A percentile compares a stretch with the other conserved stretches of the same genome.
Evolutionary conservation across 768 basidiomycete genomes (phyloP).

Genomic region (Termitomyces sp.): DNA sequence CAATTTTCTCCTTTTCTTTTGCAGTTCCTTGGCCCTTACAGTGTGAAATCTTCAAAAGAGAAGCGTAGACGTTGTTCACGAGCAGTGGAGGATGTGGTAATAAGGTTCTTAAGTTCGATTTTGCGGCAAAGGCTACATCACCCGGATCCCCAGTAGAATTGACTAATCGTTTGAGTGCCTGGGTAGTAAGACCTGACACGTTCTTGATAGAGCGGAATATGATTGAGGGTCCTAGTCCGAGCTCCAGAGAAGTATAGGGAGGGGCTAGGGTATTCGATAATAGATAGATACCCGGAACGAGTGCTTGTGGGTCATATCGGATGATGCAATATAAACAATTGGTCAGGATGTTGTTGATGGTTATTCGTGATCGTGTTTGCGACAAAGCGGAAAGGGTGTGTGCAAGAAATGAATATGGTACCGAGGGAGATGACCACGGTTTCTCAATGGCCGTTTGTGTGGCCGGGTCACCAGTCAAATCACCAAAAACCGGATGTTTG

Average conservation of each 20-base stretch:
- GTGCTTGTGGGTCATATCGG: slow-evolving; percentile 56
- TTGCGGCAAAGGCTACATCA: slow-evolving; percentile 84
- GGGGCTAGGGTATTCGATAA: slow-evolving; percentile 78
- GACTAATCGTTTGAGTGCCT: slow-evolving; percentile 59
- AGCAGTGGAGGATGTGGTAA: slow-evolving; percentile 65
- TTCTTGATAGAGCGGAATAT: slow-evolving; percentile 68
- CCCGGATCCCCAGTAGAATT: slow-evolving; percentile 78
- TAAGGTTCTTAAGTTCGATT: slow-evolving; percentile 68
- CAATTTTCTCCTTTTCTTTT: slow-evolving; percentile 69
- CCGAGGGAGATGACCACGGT: slow-evolving; percentile 36
- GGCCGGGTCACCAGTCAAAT: slow-evolving; percentile 45
- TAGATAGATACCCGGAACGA: slow-evolving; percentile 75
- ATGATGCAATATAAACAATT: slow-evolving; percentile 72
- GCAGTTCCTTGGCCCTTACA: slow-evolving; percentile 73
- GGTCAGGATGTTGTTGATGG: slow-evolving; percentile 61
- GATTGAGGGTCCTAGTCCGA: slow-evolving; percentile 63
- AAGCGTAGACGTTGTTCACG: slow-evolving; percentile 59
- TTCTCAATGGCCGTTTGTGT: slow-evolving; percentile 35
- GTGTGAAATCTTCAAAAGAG: slow-evolving; percentile 59
- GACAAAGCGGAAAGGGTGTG: slow-evolving; percentile 57
- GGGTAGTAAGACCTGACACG: slow-evolving; percentile 58
- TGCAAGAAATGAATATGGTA: slow-evolving; percentile 70
- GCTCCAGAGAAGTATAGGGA: slow-evolving; percentile 64
- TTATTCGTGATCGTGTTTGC: slow-evolving; percentile 65
- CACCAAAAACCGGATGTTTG: slow-evolving; percentile 4